These are phyloP conservation scores for Clitoria ternatea DNA, from an alignment of 306 rosid species.

Conservation along the genomic window DNA sequence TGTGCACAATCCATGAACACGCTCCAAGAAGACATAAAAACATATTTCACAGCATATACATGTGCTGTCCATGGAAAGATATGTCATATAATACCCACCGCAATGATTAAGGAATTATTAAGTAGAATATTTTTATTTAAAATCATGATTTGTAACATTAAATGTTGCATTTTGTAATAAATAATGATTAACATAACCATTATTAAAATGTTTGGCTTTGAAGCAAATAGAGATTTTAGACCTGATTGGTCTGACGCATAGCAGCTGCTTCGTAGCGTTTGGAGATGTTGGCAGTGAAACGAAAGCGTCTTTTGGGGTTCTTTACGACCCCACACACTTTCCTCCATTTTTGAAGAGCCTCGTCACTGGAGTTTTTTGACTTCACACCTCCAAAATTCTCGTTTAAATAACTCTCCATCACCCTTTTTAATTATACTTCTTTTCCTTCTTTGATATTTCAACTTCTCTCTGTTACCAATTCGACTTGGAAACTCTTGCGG, in stretches of 20 bases:
- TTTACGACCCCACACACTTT: constrained; percentile 65
- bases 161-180: too few relatives aligned
- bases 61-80: too few relatives aligned
- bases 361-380: constrained; percentile 66
- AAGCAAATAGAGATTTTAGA: neutral
- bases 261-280: constrained; percentile 78
- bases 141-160: too few relatives aligned
- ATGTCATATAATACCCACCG: too few relatives aligned
- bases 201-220: neutral
- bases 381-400: constrained; percentile 68
- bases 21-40: too few relatives aligned
- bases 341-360: constrained; percentile 80
- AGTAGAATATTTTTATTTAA: too few relatives aligned
- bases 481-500: neutral
- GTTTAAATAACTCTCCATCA: constrained; percentile 71
- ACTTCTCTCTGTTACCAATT: neutral
- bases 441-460: neutral
- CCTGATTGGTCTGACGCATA: constrained; percentile 91
- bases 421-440: neutral
- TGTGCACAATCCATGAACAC: too few relatives aligned
- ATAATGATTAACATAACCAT: neutral
- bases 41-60: too few relatives aligned
- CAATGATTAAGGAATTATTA: too few relatives aligned
- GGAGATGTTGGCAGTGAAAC: constrained; percentile 84
- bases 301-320: constrained; percentile 81